Conservation (phyloP, 176 grass and related monocot genomes). For the Lolium rigidum region DNA sequence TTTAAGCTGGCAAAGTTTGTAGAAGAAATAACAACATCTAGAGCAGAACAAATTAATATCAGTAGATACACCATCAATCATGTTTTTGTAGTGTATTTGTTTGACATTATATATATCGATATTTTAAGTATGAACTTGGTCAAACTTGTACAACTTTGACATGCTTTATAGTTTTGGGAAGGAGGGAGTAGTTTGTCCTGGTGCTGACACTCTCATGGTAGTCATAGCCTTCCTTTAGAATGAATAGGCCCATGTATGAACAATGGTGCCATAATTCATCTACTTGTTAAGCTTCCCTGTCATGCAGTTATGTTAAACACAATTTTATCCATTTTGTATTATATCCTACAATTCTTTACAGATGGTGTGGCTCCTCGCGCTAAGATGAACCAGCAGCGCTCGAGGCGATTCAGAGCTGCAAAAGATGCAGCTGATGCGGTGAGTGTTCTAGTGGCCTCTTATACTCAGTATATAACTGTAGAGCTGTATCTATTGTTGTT, state of each 20-base stretch:
- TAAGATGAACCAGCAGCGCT: slow-evolving; percentile 99
- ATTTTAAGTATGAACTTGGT: neutral
- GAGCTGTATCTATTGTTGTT: neutral
- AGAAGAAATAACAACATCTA: neutral
- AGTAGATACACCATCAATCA: neutral
- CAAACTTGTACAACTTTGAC: neutral
- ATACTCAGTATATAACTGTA: slow-evolving; percentile 25
- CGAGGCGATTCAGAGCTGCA: slow-evolving; percentile 96
- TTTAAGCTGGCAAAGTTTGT: neutral
- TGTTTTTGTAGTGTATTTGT: neutral
- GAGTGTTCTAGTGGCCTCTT: slow-evolving; percentile 49
- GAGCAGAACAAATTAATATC: neutral
- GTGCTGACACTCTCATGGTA: slow-evolving; percentile 8
- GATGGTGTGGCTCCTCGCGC: slow-evolving; percentile 98
- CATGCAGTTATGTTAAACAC: neutral
- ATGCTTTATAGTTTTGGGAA: slow-evolving; percentile 4
- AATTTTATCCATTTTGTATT: slow-evolving; percentile 29
- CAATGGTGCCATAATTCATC: slow-evolving; percentile 14
- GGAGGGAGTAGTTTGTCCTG: slow-evolving; percentile 31
- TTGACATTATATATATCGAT: neutral
- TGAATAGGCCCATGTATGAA: slow-evolving; percentile 1
- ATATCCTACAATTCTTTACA: slow-evolving; percentile 40
- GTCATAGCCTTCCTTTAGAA: neutral
- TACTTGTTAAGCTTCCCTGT: slow-evolving; percentile 23
- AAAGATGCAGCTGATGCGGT: slow-evolving; percentile 99